A percentile compares a stretch with the other conserved stretches of the same genome.
Conservation (phyloP, 73 alveolate species). For the Effrenium voratum region DNA sequence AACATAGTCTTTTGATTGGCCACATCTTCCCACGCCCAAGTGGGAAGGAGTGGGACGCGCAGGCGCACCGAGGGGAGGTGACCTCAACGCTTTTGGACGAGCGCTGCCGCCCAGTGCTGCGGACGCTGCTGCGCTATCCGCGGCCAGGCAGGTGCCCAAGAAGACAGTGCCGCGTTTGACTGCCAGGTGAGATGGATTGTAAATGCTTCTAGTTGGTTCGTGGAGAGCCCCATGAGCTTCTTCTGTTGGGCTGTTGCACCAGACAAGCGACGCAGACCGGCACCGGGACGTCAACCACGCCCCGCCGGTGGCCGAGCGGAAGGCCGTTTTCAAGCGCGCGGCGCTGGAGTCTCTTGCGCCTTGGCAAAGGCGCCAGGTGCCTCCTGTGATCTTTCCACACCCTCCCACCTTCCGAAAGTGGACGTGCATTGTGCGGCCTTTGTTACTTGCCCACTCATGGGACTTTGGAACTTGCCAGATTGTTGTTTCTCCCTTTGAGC, state of each 20-base stretch:
- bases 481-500: too few relatives aligned
- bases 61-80: constrained; percentile 29
- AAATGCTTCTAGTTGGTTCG: background rate
- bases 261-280: background rate
- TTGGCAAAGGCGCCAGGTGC: too few relatives aligned
- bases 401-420: too few relatives aligned
- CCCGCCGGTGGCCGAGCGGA: constrained; percentile 2
- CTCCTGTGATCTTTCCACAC: too few relatives aligned
- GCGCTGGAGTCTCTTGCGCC: constrained; percentile 73
- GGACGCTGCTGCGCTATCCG: constrained; percentile 40
- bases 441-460: too few relatives aligned
- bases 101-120: constrained; percentile 80
- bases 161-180: background rate
- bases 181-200: background rate
- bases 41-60: background rate
- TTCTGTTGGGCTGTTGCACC: background rate
- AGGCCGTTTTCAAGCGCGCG: constrained; percentile 22
- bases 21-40: background rate
- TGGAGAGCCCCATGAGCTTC: background rate
- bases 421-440: too few relatives aligned
- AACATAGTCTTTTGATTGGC: background rate
- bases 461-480: too few relatives aligned
- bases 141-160: constrained; percentile 36
- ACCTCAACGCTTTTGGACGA: constrained; percentile 25
- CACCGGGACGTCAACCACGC: background rate